Evolutionary conservation across 1,139 yeast species (phyloP).

Genomic region (Hansenula anomala): DNA sequence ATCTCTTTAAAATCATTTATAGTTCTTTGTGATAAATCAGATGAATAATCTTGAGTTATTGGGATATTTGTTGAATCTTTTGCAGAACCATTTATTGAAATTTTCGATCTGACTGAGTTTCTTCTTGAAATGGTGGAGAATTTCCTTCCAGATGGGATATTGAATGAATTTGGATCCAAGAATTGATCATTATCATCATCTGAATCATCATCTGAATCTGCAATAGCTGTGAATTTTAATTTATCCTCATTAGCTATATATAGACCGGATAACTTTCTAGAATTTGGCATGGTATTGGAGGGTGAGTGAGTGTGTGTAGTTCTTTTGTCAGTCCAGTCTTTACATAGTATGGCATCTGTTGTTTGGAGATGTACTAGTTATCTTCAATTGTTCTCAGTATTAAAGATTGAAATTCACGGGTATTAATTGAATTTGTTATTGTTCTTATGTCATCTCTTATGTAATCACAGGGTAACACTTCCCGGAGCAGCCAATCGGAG

Average conservation of each 20-base stretch:
- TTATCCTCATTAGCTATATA: not conserved
- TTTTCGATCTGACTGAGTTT: constrained; percentile 4
- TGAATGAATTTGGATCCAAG: not conserved
- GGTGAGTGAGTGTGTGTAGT: no score
- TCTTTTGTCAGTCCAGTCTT: no score
- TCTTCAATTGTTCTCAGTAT: no score
- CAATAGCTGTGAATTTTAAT: not conserved
- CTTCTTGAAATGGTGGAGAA: constrained; percentile 3
- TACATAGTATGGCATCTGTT: no score
- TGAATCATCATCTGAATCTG: not conserved
- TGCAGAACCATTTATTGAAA: constrained; percentile 1
- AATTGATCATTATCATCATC: not conserved
- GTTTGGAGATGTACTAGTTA: no score
- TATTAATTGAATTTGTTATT: no score
- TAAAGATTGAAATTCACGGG: no score
- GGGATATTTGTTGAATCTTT: constrained; percentile 7
- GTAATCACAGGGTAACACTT: no score
- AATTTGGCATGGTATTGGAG: not conserved
- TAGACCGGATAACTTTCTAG: not conserved
- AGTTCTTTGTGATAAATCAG: constrained; percentile 17
- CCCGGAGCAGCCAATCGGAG: no score
- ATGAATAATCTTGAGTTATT: constrained; percentile 11
- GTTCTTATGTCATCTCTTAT: no score
- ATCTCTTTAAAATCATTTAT: constrained; percentile 66
- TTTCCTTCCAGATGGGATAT: constrained; percentile 1